phyloP scores from a whole-genome alignment of 768 basidiomycete genomes.

The Leccinum sublutescens region DNA sequence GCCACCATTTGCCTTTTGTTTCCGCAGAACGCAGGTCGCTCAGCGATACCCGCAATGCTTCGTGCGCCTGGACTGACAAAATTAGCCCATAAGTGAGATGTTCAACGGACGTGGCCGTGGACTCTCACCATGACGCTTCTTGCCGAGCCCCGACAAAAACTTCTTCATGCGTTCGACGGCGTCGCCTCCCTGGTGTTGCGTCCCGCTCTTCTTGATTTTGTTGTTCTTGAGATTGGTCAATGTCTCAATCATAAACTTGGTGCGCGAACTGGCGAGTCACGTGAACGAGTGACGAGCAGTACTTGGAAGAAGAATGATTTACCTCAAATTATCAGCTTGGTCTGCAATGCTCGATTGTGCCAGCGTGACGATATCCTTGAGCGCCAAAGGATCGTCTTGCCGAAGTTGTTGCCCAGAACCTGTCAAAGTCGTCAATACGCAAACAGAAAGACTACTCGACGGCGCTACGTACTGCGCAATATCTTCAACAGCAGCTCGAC shows the following conservation, averaged over 20 bases:
- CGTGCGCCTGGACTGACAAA: constrained; percentile 71
- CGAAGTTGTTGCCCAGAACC: constrained; percentile 92
- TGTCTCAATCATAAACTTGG: constrained; percentile 96
- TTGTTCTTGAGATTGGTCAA: constrained; percentile 91
- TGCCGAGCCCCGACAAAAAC: constrained; percentile 72
- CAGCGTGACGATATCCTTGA: constrained; percentile 87
- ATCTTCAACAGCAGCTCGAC: constrained; percentile 89
- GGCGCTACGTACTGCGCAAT: constrained; percentile 58
- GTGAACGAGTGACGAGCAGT: neutral
- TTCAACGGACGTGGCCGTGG: neutral
- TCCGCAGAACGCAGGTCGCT: constrained; percentile 82
- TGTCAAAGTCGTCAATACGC: constrained; percentile 33
- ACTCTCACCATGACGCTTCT: constrained; percentile 65
- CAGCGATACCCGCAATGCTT: constrained; percentile 82
- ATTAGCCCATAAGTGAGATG: neutral
- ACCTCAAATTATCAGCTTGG: constrained; percentile 55
- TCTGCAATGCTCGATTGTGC: constrained; percentile 70
- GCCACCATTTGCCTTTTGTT: constrained; percentile 96
- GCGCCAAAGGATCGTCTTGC: constrained; percentile 85
- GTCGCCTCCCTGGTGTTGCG: constrained; percentile 70
- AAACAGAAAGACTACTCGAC: neutral
- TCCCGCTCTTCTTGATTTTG: constrained; percentile 63
- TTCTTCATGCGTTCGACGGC: constrained; percentile 80
- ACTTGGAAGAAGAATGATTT: neutral
- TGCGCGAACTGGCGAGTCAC: constrained; percentile 64